Conservation (phyloP, 805 yeast genomes). For the Barnettozyma wickerhamii region DNA sequence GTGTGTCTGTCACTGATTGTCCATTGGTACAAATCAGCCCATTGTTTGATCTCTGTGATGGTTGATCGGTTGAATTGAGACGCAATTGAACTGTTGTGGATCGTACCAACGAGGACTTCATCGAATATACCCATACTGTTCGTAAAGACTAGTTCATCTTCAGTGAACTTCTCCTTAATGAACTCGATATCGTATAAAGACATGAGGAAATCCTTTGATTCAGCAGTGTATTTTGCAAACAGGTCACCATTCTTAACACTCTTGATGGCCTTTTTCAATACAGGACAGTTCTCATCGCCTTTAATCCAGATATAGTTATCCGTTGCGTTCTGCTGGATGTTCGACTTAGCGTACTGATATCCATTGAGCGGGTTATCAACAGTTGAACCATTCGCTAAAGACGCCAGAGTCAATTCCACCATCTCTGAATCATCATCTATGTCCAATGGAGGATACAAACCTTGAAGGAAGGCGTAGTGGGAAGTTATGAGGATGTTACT, state of each 20-base stretch:
- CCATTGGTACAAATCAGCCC: constrained; percentile 39
- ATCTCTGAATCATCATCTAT: constrained; percentile 16
- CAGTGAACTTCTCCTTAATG: constrained; percentile 20
- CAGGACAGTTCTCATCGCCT: constrained; percentile 41
- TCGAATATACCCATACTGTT: constrained; percentile 40
- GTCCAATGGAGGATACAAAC: constrained; percentile 41
- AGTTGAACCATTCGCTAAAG: constrained; percentile 35
- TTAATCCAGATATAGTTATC: constrained; percentile 37
- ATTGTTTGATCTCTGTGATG: constrained; percentile 28
- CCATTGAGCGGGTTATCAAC: constrained; percentile 37
- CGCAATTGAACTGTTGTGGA: constrained; percentile 38
- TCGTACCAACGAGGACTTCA: constrained; percentile 34
- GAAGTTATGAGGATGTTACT: constrained; percentile 36
- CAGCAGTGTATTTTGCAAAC: constrained; percentile 29
- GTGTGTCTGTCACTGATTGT: constrained; percentile 27
- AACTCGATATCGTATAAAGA: constrained; percentile 27
- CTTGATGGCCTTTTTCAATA: constrained; percentile 30
- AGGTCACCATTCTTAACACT: constrained; percentile 27
- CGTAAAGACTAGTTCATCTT: constrained; percentile 32
- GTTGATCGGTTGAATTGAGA: constrained; percentile 29
- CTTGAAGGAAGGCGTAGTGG: constrained; percentile 42
- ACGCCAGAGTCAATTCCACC: constrained; percentile 27
- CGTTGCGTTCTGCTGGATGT: constrained; percentile 32
- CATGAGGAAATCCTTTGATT: constrained; percentile 36
- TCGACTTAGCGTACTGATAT: constrained; percentile 42